Conservation (phyloP, 345 rosid species). For the Psidium guajava region DNA sequence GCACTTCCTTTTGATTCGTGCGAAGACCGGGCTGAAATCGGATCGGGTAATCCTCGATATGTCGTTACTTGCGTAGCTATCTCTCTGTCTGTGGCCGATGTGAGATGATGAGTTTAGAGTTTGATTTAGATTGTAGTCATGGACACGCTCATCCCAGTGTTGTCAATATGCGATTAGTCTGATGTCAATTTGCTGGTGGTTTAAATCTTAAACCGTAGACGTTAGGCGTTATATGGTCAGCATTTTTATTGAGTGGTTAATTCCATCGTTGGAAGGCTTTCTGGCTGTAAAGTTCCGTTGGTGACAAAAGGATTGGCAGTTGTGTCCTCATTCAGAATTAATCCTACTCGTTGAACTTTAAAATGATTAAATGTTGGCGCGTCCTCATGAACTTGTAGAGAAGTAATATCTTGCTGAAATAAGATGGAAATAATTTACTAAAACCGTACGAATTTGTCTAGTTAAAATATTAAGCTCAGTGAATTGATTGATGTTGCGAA, state of each 20-base stretch:
- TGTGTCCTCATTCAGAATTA: not conserved
- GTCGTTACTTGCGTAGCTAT: no score
- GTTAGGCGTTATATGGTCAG: not conserved
- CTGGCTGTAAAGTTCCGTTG: not conserved
- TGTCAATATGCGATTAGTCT: not conserved
- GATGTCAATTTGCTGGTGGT: not conserved
- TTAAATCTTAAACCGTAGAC: not conserved
- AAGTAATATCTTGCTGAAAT: conserved; percentile 11
- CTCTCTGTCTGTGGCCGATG: no score
- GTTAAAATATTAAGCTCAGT: not conserved
- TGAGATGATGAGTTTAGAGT: not conserved
- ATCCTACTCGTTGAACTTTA: not conserved
- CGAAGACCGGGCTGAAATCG: no score
- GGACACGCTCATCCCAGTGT: not conserved
- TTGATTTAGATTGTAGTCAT: not conserved
- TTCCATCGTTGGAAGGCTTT: not conserved
- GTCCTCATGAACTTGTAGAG: not conserved
- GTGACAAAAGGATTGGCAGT: not conserved
- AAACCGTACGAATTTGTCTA: not conserved
- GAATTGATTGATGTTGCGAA: not conserved
- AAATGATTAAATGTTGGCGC: not conserved
- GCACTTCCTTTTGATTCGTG: no score
- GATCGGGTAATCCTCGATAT: no score
- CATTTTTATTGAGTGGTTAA: not conserved
- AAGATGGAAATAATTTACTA: not conserved